phyloP scores from a whole-genome alignment of 805 yeast species.

The Scheffersomyces spartinae region DNA sequence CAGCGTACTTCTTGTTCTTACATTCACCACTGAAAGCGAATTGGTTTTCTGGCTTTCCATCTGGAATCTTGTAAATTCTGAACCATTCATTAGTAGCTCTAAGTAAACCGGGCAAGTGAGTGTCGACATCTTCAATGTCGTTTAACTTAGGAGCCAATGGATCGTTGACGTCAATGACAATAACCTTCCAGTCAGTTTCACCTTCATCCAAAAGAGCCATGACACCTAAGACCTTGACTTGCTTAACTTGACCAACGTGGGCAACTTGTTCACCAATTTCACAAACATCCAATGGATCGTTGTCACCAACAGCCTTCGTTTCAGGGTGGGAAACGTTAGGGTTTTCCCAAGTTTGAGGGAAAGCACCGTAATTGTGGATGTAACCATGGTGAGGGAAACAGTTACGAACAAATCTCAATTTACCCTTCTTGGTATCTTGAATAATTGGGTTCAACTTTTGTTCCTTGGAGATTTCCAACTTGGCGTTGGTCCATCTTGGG shows the following conservation, averaged over 20 bases:
- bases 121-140: slow-evolving; percentile 57
- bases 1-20: slow-evolving; percentile 45
- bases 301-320: slow-evolving; percentile 37
- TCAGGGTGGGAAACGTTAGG: slow-evolving; percentile 44
- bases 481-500: slow-evolving; percentile 70
- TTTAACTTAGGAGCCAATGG: slow-evolving; percentile 49
- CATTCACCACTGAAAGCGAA: slow-evolving; percentile 69
- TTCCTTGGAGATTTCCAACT: slow-evolving; percentile 61
- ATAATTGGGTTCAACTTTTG: slow-evolving; percentile 60
- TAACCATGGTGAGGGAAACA: slow-evolving; percentile 78
- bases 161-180: slow-evolving; percentile 58
- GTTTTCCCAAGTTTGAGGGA: slow-evolving; percentile 97
- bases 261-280: slow-evolving; percentile 38
- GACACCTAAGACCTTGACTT: slow-evolving; percentile 63
- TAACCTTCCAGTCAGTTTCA: slow-evolving; percentile 91
- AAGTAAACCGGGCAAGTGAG: slow-evolving; percentile 58
- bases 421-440: slow-evolving; percentile 70
- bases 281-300: slow-evolving; percentile 38
- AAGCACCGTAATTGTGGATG: slow-evolving; percentile 79
- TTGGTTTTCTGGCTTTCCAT: slow-evolving; percentile 63
- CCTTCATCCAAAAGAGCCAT: slow-evolving; percentile 83
- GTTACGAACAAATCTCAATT: slow-evolving; percentile 66
- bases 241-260: slow-evolving; percentile 40
- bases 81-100: slow-evolving; percentile 69
- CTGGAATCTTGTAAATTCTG: slow-evolving; percentile 73